Percentiles rank a stretch among this genome's conserved stretches.
These are phyloP conservation scores for Candida odintsovae DNA, from an alignment of 805 yeast species.

Conservation along the genomic window DNA sequence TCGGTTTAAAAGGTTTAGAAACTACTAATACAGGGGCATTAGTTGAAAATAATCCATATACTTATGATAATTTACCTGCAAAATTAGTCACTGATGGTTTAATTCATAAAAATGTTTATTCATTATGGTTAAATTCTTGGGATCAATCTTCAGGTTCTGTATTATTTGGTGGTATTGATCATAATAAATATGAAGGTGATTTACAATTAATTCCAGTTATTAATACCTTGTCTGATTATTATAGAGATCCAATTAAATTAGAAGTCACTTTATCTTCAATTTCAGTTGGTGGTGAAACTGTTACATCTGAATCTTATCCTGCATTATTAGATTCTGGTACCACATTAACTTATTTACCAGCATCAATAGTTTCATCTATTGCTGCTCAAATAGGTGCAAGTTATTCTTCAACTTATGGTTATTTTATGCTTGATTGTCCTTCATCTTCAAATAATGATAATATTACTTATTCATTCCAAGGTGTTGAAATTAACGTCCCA, in stretches of 20 bases:
- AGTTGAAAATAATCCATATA: slow-evolving; percentile 22
- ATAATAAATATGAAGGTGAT: slow-evolving; percentile 50
- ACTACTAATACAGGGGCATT: slow-evolving; percentile 40
- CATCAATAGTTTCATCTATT: slow-evolving; percentile 26
- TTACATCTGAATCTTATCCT: slow-evolving; percentile 5
- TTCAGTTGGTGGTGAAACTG: neutral
- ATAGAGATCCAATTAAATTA: slow-evolving; percentile 35
- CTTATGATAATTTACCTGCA: slow-evolving; percentile 63
- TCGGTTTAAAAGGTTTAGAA: slow-evolving; percentile 68
- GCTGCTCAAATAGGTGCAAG: slow-evolving; percentile 37
- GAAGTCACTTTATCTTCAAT: slow-evolving; percentile 37
- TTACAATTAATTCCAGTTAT: slow-evolving; percentile 43
- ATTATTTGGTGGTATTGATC: slow-evolving; percentile 70
- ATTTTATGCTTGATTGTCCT: slow-evolving; percentile 43
- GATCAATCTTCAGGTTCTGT: slow-evolving; percentile 44
- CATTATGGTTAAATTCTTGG: slow-evolving; percentile 49
- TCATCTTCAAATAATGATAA: slow-evolving; percentile 13
- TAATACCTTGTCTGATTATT: slow-evolving; percentile 25
- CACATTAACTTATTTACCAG: slow-evolving; percentile 40
- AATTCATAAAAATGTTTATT: slow-evolving; percentile 51
- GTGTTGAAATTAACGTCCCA: slow-evolving; percentile 49
- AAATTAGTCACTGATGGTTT: slow-evolving; percentile 53
- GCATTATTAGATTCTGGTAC: slow-evolving; percentile 43
- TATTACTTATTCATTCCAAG: slow-evolving; percentile 44
- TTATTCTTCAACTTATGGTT: slow-evolving; percentile 36